Conservation (phyloP, 2,329 filamentous ascomycete species). For the Hyphodiscus sp. region DNA sequence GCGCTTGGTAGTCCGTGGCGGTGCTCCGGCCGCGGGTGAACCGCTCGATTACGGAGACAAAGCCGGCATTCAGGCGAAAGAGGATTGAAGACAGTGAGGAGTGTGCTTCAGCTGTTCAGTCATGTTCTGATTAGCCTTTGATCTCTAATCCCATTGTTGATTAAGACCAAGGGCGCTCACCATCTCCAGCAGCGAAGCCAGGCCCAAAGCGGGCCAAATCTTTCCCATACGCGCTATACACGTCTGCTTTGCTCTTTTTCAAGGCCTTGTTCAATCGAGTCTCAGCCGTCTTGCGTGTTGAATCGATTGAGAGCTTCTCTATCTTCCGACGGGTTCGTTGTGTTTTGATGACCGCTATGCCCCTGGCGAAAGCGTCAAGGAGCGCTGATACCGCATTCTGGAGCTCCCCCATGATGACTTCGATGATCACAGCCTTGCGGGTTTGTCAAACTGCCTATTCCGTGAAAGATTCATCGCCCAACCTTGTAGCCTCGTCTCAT, state of each 20-base stretch:
- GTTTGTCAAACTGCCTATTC: no score
- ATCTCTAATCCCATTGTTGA: not conserved
- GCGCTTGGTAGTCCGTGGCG: constrained; percentile 39
- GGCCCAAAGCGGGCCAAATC: constrained; percentile 36
- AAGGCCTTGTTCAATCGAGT: constrained; percentile 32
- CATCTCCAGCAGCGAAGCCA: constrained; percentile 41
- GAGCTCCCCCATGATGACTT: constrained; percentile 34
- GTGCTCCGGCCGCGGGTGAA: constrained; percentile 30
- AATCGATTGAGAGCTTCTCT: constrained; percentile 21
- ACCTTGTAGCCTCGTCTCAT: not conserved
- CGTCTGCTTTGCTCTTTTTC: constrained; percentile 25
- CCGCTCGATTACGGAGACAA: constrained; percentile 35
- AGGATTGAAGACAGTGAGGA: constrained; percentile 32
- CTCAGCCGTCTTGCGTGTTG: constrained; percentile 34
- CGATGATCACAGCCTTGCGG: not conserved
- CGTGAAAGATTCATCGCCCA: not conserved
- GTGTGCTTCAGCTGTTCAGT: constrained; percentile 22
- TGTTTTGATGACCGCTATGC: constrained; percentile 32
- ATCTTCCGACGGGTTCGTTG: constrained; percentile 28
- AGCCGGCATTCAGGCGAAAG: constrained; percentile 37
- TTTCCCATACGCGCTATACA: constrained; percentile 38
- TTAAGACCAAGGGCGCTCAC: constrained; percentile 30
- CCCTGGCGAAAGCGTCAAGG: constrained; percentile 39
- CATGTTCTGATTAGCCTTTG: constrained; percentile 2
- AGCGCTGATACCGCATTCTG: constrained; percentile 38